Base-by-base conservation (phyloP, 1,284 basidiomycete genomes). In the Puccinia hordei region DNA sequence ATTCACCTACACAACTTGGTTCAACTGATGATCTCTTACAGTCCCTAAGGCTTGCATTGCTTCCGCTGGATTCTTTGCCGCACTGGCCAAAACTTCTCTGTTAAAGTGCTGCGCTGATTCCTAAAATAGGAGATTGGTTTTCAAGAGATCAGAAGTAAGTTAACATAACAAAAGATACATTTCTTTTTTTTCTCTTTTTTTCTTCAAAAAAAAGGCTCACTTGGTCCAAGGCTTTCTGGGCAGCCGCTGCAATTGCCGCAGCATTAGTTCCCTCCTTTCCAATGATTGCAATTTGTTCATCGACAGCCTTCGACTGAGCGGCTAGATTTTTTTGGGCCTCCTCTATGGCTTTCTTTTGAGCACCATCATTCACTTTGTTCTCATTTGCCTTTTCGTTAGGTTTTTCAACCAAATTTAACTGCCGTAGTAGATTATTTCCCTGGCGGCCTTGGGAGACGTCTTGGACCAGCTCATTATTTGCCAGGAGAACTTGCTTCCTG, bases 61-160 rank as follows among this genome's bases (percentile, higher is more conserved):
- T 73, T 51, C 53, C 24, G 49, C 53, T 0, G 53, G 30, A 44
- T 73, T 38, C 10, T 33, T 44, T 27, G 72, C 72, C 35, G 15
- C 72, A 57, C 72, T 73, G 17, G 44, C 72, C 38, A 73, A 44
- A 9, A 73, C 72, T 73, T 73, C 51, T 46, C 72, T 73, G 24
- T 19, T 6, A 27, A 73, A 59, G 1, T 44, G 15, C 53, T 73
- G 51, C 22, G 24, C 72, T 10, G 51, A 30, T 59, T 73, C 72
- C 72, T 73, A 38, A 19, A 38, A 30, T 22, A n/a, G 6, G 5
- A 6, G 35, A 38, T 59, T 59, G 24, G 33, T 59, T 59, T 15
- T 49, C 2, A 49, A n/a, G n/a, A n/a, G n/a, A n/a, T n/a, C n/a
- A n/a, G n/a, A n/a, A n/a, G n/a, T n/a, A n/a, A n/a, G n/a, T n/a